These are phyloP conservation scores for Komagataella kurtzmanii DNA, from an alignment of 805 yeast genomes.

Conservation along the genomic window DNA sequence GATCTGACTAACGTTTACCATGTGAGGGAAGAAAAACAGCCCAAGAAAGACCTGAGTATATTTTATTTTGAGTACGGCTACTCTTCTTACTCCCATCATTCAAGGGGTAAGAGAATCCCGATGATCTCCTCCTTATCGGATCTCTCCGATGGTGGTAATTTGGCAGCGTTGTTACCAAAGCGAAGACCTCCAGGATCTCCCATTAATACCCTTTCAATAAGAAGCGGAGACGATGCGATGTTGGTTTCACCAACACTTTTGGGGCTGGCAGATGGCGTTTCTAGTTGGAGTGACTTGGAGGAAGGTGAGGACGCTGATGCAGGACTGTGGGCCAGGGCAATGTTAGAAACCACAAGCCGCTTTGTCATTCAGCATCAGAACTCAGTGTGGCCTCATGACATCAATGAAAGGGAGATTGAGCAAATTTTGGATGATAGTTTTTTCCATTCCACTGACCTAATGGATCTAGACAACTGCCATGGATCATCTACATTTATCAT, in stretches of 20 bases:
- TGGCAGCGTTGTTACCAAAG: conserved; percentile 29
- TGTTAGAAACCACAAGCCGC: conserved; percentile 36
- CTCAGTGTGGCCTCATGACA: conserved; percentile 2
- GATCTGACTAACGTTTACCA: not conserved
- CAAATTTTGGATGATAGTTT: conserved; percentile 32
- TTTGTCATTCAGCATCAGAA: not conserved
- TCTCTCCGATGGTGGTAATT: conserved; percentile 31
- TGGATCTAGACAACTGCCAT: conserved; percentile 30
- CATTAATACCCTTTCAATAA: conserved; percentile 34
- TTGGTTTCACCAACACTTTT: conserved; percentile 35
- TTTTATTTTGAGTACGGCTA: conserved; percentile 25
- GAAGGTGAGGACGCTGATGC: conserved; percentile 26
- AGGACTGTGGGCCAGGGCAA: conserved; percentile 39
- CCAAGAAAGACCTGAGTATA: not conserved
- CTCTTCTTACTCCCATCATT: conserved; percentile 34
- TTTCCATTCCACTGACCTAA: conserved; percentile 32
- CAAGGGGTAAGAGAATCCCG: conserved; percentile 16
- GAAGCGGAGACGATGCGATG: conserved; percentile 48
- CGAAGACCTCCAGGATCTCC: conserved; percentile 40
- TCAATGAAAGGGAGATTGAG: conserved; percentile 24
- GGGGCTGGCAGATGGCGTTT: conserved; percentile 45
- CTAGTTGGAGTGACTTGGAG: conserved; percentile 30
- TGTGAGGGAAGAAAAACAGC: not conserved
- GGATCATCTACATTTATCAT: conserved; percentile 38
- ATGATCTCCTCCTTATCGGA: conserved; percentile 35